phyloP scores from a whole-genome alignment of 169 alveolate species.

The Plasmodium falciparum region DNA sequence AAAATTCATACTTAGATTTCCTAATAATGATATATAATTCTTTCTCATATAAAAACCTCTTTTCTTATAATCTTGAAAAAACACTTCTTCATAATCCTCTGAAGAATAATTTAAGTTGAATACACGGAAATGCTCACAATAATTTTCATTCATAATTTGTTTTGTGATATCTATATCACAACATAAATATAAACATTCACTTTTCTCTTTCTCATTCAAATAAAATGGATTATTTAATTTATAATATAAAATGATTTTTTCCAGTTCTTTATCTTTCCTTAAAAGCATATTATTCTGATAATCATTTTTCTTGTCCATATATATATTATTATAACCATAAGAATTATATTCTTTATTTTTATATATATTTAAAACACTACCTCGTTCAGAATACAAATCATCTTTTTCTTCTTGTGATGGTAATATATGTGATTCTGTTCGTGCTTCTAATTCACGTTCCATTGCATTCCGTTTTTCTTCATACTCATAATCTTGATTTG shows the following conservation, averaged over 20 bases:
- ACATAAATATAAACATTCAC: slow-evolving; percentile 31
- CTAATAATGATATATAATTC: slow-evolving; percentile 32
- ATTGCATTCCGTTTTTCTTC: background rate
- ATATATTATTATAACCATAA: background rate
- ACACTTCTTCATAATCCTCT: slow-evolving; percentile 44
- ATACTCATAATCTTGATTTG: background rate
- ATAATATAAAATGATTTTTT: slow-evolving; percentile 42
- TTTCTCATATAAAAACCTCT: background rate
- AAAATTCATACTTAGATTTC: slow-evolving; percentile 53
- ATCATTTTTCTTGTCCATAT: background rate
- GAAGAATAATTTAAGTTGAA: slow-evolving; percentile 21
- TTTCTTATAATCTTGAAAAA: background rate
- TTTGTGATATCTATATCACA: slow-evolving; percentile 60
- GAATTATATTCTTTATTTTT: too few species aligned
- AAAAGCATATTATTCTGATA: background rate
- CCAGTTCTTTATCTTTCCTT: slow-evolving; percentile 7
- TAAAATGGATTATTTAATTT: slow-evolving; percentile 37
- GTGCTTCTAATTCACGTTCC: background rate
- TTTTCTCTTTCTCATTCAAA: slow-evolving; percentile 28
- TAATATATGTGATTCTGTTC: background rate
- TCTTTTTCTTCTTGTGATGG: too few species aligned
- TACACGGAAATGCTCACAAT: slow-evolving; percentile 23
- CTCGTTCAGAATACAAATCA: too few species aligned
- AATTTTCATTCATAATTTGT: slow-evolving; percentile 25
- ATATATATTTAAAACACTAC: too few species aligned